Evolutionary conservation across 1,284 basidiomycete species (phyloP), one percentile per base, ranked within the genome.

Genomic region (Naganishia cerealis): DNA sequence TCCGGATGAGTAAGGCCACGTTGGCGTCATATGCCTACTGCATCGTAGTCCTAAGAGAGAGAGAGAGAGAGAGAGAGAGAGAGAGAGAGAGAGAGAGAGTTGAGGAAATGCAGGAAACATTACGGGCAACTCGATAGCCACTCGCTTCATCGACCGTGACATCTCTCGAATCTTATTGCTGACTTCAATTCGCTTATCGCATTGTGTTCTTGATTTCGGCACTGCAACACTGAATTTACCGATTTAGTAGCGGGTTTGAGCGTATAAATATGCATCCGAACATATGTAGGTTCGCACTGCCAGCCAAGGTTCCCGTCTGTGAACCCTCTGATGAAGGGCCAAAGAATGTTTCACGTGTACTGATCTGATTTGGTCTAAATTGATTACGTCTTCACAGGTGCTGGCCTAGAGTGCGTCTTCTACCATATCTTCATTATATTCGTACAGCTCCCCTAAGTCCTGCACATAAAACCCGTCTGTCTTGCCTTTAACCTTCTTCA

Each of bases 381-480:
- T 21, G 9, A 38, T n/a, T 24, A 40, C 36, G 13, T 9, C 13
- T 21, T 36, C 7, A 0, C 50, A 69, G 67, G 67, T 57, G 56
- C 48, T 10, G 42, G 55, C 13, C 58, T 70, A 48, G 68, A 70
- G 68, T 70, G 53, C 62, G 59, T 58, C 40, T 40, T 15, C 33
- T 18, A n/a, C n/a, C 50, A 18, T 15, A 13, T 33, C 29, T n/a
- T 9, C 9, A 24, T n/a, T 26, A 36, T 54, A 13, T 8, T 12
- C 59, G 16, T 33, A 33, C 6, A 24, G 18, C 46, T 24, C 21
- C 10, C 48, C 26, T 42, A 24, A 15, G 16, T 24, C 10, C 58
- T 26, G 42, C 3, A 43, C 8, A 33, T 43, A 6, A 15, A 12
- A 21, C 24, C 29, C 18, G 2, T n/a, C 26, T 38, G 12, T 50